These are phyloP conservation scores for Ceriops tagal DNA, from an alignment of 345 rosid species.

Conservation along the genomic window DNA sequence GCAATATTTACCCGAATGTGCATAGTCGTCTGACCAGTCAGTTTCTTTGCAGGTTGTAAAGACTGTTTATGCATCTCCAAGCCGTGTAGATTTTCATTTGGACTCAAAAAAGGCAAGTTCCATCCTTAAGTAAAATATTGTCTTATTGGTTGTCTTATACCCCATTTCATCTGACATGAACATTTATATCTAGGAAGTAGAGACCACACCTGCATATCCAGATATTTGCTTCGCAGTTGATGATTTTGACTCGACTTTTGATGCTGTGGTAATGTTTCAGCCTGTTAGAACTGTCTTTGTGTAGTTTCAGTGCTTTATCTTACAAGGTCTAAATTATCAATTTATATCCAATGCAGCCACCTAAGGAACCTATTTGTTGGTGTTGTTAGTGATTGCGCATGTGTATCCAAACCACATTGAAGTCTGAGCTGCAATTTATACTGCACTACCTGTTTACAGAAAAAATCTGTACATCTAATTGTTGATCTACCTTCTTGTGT, in stretches of 20 bases:
- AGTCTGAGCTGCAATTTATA: neutral
- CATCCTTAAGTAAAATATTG: slow-evolving; percentile 8
- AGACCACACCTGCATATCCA: slow-evolving; percentile 93
- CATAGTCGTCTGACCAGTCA: neutral
- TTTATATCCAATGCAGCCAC: neutral
- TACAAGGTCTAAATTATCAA: neutral
- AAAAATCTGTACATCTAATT: neutral
- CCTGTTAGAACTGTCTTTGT: neutral
- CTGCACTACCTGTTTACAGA: neutral
- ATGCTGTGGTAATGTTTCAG: slow-evolving; percentile 64
- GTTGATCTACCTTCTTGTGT: neutral
- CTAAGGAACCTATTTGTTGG: neutral
- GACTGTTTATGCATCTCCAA: slow-evolving; percentile 97
- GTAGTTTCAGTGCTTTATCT: neutral
- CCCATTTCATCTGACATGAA: slow-evolving; percentile 25
- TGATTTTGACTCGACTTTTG: slow-evolving; percentile 96
- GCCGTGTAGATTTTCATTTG: slow-evolving; percentile 86
- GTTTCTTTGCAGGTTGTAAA: slow-evolving; percentile 69
- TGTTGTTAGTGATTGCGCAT: neutral
- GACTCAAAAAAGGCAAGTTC: slow-evolving; percentile 78
- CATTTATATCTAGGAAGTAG: slow-evolving; percentile 61
- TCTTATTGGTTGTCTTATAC: slow-evolving; percentile 6
- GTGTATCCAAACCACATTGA: neutral
- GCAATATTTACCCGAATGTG: neutral
- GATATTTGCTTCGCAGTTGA: slow-evolving; percentile 95